phyloP scores from a whole-genome alignment of 306 rosid species.

The Fagus sylvatica region DNA sequence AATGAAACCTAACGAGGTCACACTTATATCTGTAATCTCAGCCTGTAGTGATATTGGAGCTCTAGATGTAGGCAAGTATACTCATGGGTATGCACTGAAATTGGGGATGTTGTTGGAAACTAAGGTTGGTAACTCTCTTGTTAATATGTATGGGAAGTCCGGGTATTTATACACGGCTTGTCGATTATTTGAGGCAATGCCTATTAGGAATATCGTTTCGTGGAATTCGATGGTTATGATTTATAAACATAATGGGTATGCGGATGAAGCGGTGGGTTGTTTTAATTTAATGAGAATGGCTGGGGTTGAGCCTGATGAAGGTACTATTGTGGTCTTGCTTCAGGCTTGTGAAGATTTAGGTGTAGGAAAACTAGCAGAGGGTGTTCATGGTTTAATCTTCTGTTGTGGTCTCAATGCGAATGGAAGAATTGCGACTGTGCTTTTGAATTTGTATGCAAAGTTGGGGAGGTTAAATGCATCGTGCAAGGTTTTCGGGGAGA shows the following conservation, averaged over 20 bases:
- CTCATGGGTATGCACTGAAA: slow-evolving; percentile 61
- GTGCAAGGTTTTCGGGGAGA: slow-evolving; percentile 48
- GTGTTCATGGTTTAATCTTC: slow-evolving; percentile 53
- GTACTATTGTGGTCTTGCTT: slow-evolving; percentile 58
- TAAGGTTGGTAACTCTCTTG: slow-evolving; percentile 60
- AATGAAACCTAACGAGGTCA: slow-evolving; percentile 53
- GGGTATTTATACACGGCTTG: slow-evolving; percentile 43
- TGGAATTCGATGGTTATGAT: slow-evolving; percentile 69
- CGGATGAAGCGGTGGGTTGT: slow-evolving; percentile 41
- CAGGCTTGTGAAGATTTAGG: slow-evolving; percentile 57
- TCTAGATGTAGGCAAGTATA: slow-evolving; percentile 44
- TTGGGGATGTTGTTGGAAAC: slow-evolving; percentile 50
- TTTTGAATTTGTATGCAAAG: slow-evolving; percentile 62
- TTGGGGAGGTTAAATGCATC: slow-evolving; percentile 64
- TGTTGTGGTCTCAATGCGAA: slow-evolving; percentile 41
- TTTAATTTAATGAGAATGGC: slow-evolving; percentile 54
- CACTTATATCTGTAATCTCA: slow-evolving; percentile 50
- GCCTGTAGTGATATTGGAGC: slow-evolving; percentile 52
- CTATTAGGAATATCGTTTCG: slow-evolving; percentile 47
- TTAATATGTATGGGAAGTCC: slow-evolving; percentile 71
- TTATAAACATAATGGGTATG: slow-evolving; percentile 41
- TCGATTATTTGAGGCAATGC: slow-evolving; percentile 53
- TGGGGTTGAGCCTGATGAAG: slow-evolving; percentile 61
- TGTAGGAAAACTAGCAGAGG: slow-evolving; percentile 50
- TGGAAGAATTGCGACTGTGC: slow-evolving; percentile 49